Evolutionary conservation across 23 red algal species (phyloP).

Genomic region (Cyanidiococcus yangmingshanensis): DNA sequence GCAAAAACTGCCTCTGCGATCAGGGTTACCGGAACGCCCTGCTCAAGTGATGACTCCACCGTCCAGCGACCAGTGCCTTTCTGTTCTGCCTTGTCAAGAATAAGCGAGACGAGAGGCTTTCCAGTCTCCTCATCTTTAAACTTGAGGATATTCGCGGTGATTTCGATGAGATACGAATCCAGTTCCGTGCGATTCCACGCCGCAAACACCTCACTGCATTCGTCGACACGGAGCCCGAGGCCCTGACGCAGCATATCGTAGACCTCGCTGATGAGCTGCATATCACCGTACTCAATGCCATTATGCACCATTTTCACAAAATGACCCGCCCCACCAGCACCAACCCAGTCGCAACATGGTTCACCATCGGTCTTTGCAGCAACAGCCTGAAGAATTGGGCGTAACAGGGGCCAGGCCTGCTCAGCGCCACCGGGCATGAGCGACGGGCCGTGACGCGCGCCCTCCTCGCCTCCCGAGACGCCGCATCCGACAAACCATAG

Average conservation of each 20-base stretch:
- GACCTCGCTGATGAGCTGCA: constrained; percentile 98
- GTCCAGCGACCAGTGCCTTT: constrained; percentile 90
- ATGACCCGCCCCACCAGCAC: constrained; percentile 83
- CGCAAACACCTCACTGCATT: constrained; percentile 43
- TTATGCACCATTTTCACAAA: constrained; percentile 99
- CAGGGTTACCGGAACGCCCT: constrained; percentile 47
- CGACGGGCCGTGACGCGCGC: constrained; percentile 81
- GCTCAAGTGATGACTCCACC: constrained; percentile 35
- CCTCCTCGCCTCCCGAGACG: constrained; percentile 93
- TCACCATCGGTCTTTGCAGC: constrained; percentile 86
- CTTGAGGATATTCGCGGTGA: constrained; percentile 51
- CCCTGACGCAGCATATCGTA: constrained; percentile 45
- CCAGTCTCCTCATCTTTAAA: constrained; percentile 44
- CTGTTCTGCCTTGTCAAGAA: constrained; percentile 47
- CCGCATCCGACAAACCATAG: constrained; percentile 94
- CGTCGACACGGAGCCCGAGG: constrained; percentile 26
- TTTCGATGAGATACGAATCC: constrained; percentile 54
- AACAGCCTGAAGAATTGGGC: constrained; percentile 55
- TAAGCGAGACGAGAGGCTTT: constrained; percentile 30
- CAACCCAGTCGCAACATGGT: constrained; percentile 86
- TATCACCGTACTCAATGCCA: constrained; percentile 99
- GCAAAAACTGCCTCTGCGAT: constrained; percentile 66
- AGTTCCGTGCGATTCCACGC: constrained; percentile 47
- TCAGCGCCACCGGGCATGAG: constrained; percentile 87
- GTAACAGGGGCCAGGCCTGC: constrained; percentile 39